A percentile compares a stretch with the other conserved stretches of the same genome.
Conservation (phyloP, 495 filamentous ascomycete genomes). For the Aspergillus nidulans region DNA sequence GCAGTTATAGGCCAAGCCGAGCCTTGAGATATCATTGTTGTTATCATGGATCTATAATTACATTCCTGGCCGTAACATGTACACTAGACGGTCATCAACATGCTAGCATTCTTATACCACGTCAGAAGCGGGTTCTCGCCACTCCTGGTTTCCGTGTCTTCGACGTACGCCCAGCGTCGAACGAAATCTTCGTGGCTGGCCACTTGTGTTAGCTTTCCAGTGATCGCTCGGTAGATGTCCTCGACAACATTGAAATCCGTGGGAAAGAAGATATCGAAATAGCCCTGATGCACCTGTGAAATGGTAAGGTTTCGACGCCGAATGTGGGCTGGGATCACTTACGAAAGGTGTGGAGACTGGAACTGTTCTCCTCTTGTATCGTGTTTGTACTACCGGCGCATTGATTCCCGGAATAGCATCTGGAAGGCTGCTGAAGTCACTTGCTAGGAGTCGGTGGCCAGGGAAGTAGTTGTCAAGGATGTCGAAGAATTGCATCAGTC, state of each 20-base stretch:
- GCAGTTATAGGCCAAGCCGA: neutral
- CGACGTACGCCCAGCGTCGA: constrained; percentile 78
- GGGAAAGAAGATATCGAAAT: constrained; percentile 98
- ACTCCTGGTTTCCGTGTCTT: constrained; percentile 80
- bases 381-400: constrained; percentile 92
- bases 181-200: constrained; percentile 88
- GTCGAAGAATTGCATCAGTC: constrained; percentile 94
- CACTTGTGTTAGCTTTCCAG: constrained; percentile 82
- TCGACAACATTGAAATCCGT: constrained; percentile 88
- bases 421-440: constrained; percentile 84
- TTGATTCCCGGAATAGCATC: constrained; percentile 78
- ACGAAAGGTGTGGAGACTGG: constrained; percentile 89
- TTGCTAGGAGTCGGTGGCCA: constrained; percentile 78
- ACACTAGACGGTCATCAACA: constrained; percentile 71
- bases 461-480: constrained; percentile 83
- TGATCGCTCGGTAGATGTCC: constrained; percentile 84
- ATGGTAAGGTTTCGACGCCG: constrained; percentile 3
- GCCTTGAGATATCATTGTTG: neutral
- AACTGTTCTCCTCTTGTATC: constrained; percentile 78
- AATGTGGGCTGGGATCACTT: constrained; percentile 27
- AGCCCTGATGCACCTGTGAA: constrained; percentile 88
- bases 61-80: constrained; percentile 4
- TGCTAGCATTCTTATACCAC: constrained; percentile 93
- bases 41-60: constrained; percentile 1
- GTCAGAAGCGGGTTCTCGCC: constrained; percentile 90